Evolutionary conservation across 768 basidiomycete genomes (phyloP).

Genomic region (Cystobasidiopsis lactophilus): DNA sequence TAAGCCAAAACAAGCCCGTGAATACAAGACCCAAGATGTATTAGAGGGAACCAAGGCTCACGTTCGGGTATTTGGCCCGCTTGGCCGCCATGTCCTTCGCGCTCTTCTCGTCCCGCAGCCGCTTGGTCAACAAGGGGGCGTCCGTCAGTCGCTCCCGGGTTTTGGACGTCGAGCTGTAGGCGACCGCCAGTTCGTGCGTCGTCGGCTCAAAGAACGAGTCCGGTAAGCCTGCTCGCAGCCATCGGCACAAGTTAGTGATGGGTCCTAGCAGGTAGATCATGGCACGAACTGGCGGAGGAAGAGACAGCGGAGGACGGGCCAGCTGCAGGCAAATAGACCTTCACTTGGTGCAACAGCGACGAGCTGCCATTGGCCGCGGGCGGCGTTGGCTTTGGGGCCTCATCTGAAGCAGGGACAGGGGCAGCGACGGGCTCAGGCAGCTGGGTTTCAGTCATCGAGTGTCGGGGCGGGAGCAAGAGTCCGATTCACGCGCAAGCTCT

Average conservation of each 20-base stretch:
- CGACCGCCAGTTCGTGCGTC: constrained; percentile 3
- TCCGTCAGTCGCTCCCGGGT: constrained; percentile 2
- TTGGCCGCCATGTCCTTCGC: neutral
- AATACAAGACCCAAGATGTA: neutral
- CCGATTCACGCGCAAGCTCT: no score
- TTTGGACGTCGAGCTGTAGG: constrained; percentile 2
- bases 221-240: constrained; percentile 9
- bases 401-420: no score
- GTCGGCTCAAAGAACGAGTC: constrained; percentile 8
- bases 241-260: neutral
- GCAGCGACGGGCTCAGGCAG: no score
- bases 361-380: no score
- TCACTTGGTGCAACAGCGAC: no score
- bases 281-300: neutral
- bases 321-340: neutral
- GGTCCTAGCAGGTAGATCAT: neutral
- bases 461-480: no score
- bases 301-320: neutral
- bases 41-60: neutral
- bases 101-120: constrained; percentile 5
- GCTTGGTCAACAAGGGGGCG: neutral
- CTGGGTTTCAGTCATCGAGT: no score
- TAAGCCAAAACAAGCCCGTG: no score
- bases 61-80: constrained; percentile 5
- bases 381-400: no score